phyloP scores from a whole-genome alignment of 2,329 filamentous ascomycete species.

The Neurospora sp. region DNA sequence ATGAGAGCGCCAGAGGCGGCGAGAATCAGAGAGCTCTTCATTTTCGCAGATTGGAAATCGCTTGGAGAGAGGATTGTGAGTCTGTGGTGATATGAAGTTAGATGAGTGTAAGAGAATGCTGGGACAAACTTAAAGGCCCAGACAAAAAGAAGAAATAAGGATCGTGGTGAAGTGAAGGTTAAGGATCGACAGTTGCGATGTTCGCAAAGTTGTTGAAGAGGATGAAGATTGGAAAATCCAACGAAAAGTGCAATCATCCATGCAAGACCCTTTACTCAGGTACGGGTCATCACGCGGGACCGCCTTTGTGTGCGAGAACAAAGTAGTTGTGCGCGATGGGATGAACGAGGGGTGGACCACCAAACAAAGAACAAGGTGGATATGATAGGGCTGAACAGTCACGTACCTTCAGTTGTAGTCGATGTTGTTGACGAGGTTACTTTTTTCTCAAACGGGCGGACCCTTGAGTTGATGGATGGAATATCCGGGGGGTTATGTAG shows the following conservation, averaged over 20 bases:
- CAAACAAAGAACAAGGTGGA: neutral
- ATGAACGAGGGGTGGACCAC: neutral
- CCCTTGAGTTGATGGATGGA: neutral
- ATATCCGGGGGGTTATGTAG: slow-evolving; percentile 7
- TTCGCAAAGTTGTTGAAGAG: neutral
- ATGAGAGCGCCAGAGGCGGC: slow-evolving; percentile 35
- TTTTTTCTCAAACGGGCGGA: neutral
- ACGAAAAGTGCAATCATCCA: neutral
- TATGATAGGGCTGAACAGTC: neutral
- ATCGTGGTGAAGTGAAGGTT: neutral
- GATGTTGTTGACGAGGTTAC: neutral
- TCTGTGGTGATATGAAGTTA: neutral
- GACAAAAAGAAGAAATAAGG: slow-evolving; percentile 1
- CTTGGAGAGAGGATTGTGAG: slow-evolving; percentile 3
- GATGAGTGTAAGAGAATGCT: neutral
- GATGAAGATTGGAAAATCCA: neutral
- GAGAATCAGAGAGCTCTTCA: slow-evolving; percentile 41
- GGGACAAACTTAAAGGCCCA: neutral
- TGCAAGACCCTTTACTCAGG: neutral
- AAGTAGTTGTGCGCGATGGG: neutral
- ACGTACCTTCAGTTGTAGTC: neutral
- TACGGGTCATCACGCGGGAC: neutral
- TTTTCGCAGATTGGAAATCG: slow-evolving; percentile 18
- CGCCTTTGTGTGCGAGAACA: neutral
- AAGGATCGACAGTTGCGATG: slow-evolving; percentile 1